Evolutionary conservation across 768 basidiomycete species (phyloP), one percentile per base, ranked within the genome.

Genomic region (Sistotremastrum niveocremeum): DNA sequence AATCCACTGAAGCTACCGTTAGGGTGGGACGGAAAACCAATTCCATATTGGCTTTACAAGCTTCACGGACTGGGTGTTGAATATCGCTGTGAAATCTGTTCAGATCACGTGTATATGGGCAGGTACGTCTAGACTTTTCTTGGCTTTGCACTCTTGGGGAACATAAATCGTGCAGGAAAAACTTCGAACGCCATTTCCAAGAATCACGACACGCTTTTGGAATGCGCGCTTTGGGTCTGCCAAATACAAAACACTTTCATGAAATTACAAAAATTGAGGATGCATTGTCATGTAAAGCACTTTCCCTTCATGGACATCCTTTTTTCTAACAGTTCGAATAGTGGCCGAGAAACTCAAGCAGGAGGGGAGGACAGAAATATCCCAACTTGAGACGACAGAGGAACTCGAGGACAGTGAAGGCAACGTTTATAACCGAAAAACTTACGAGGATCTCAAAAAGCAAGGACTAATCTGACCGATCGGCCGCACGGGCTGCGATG

Each of bases 171-270:
- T 46, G 47, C 57, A 84, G 89, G 60, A 94, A 94, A 77, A 93
- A 93, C 64, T 94, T 94, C 54, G 90, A 94, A 58, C 73, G 89
- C 43, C 91, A 95, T 67, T 94, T 95, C 69, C 90, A 93, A 76
- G 95, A 98, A 71, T 86, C 89, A 30, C 73, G 93, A 46, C 95
- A 99, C 65, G 87, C 95, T 1, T 98, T 97, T 54, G 95, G 93
- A 28, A 95, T 99, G 90, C 82, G 90, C 41, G 91, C 94, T 7
- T 73, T 99, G 31, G 95, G 95, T 34, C 71, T 99, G 47, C 95
- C 95, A 1, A 97, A 97, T 53, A 98, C 94, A 2, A 97, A 94
- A 63, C 95, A 99, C 65, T 99, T 98, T 71, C 91, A 95, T 59
- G 95, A 95, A 64, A 97, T 99, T 49, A 98, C 91, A 29, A 78